Evolutionary conservation across 2,329 filamentous ascomycete genomes (phyloP).

Genomic region (Penicillium sp.): DNA sequence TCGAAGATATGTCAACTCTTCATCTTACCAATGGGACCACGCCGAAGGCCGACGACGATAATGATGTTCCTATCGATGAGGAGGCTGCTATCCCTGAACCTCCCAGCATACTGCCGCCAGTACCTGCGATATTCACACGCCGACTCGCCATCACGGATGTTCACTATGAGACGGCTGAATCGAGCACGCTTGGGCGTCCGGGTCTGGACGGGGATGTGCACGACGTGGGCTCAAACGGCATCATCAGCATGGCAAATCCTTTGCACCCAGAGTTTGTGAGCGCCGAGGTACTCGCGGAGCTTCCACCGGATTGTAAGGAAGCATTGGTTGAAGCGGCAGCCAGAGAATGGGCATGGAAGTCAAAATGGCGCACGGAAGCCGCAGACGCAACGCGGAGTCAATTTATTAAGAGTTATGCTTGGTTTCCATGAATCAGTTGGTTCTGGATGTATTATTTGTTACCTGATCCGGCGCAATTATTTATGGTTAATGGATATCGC

Average conservation of each 20-base stretch:
- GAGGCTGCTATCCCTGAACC: constrained; percentile 8
- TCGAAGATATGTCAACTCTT: constrained; percentile 31
- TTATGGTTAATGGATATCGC: not conserved
- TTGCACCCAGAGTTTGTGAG: constrained; percentile 33
- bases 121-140: constrained; percentile 56
- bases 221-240: constrained; percentile 40
- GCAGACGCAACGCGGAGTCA: constrained; percentile 43
- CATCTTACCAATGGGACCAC: constrained; percentile 30
- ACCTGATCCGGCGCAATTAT: constrained; percentile 10
- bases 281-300: constrained; percentile 39
- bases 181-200: constrained; percentile 56
- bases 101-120: constrained; percentile 47
- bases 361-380: constrained; percentile 67
- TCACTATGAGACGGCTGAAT: constrained; percentile 54
- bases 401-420: constrained; percentile 36
- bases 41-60: constrained; percentile 17
- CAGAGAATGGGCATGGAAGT: constrained; percentile 68
- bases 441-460: constrained; percentile 16
- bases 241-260: constrained; percentile 35
- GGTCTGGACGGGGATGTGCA: constrained; percentile 43
- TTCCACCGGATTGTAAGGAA: constrained; percentile 56
- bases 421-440: constrained; percentile 29
- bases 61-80: constrained; percentile 10
- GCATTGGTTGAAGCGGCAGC: constrained; percentile 66
- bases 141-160: constrained; percentile 63